Evolutionary conservation across 2,329 filamentous ascomycete species (phyloP).

Genomic region (Ceratocystis cubensis): DNA sequence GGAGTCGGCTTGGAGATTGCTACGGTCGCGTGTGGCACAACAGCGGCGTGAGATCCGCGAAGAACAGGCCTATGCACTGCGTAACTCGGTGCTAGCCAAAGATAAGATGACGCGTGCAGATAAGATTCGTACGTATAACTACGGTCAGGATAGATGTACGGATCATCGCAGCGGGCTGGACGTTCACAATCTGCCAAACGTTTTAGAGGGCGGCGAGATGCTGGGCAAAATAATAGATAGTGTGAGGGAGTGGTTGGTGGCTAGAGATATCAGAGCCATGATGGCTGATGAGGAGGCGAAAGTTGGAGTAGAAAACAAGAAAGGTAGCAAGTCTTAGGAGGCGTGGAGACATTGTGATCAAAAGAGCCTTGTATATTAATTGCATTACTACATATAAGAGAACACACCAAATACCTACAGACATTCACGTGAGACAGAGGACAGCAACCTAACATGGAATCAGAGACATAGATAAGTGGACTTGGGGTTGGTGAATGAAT

Average conservation of each 20-base stretch:
- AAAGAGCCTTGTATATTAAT: conserved; percentile 14
- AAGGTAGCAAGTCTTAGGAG: conserved; percentile 19
- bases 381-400: not conserved
- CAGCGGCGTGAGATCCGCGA: conserved; percentile 69
- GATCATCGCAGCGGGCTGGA: conserved; percentile 76
- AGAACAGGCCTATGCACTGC: conserved; percentile 59
- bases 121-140: conserved; percentile 90
- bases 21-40: conserved; percentile 73
- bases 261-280: conserved; percentile 60
- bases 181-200: conserved; percentile 64
- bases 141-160: conserved; percentile 62
- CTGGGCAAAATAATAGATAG: conserved; percentile 67
- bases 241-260: conserved; percentile 61
- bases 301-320: conserved; percentile 21
- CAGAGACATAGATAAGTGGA: not conserved
- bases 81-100: conserved; percentile 65
- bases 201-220: conserved; percentile 60
- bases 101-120: conserved; percentile 80
- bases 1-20: conserved; percentile 71
- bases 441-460: not conserved
- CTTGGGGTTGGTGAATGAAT: not conserved
- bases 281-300: conserved; percentile 47
- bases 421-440: not conserved
- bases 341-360: not conserved
- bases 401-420: not conserved